A percentile compares a stretch with the other conserved stretches of the same genome.
These are phyloP conservation scores for Pythium insidiosum DNA, from an alignment of 352 stramenopile genomes.

Conservation along the genomic window DNA sequence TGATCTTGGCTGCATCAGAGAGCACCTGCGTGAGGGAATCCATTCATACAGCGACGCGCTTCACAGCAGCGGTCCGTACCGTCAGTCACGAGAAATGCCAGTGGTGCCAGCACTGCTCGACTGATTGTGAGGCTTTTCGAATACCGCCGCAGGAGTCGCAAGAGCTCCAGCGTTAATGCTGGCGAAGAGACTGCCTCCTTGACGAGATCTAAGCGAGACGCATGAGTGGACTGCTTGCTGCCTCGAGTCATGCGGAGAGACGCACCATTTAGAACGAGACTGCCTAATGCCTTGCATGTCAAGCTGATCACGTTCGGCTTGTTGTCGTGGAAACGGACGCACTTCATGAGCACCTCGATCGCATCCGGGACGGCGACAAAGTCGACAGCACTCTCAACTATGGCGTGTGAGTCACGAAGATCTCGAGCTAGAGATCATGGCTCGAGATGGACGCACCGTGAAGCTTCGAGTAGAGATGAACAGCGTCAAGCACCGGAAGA, in stretches of 20 bases:
- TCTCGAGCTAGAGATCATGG: not conserved
- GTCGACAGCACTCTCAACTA: slow-evolving; percentile 55
- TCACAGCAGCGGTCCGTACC: no score
- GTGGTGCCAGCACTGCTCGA: slow-evolving; percentile 32
- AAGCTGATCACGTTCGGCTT: slow-evolving; percentile 58
- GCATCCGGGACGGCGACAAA: slow-evolving; percentile 50
- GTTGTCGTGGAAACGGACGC: slow-evolving; percentile 68
- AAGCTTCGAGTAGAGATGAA: slow-evolving; percentile 67
- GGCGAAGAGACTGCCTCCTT: slow-evolving; percentile 51
- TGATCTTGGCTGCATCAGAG: slow-evolving; percentile 26
- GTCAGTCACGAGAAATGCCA: slow-evolving; percentile 65
- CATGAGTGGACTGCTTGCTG: no score
- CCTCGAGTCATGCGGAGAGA: no score
- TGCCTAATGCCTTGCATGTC: slow-evolving; percentile 52
- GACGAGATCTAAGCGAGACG: slow-evolving; percentile 39
- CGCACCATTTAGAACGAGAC: slow-evolving; percentile 66
- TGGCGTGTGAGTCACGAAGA: not conserved
- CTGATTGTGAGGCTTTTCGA: slow-evolving; percentile 38
- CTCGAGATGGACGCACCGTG: slow-evolving; percentile 25
- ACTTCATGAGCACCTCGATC: slow-evolving; percentile 64
- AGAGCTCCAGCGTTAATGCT: slow-evolving; percentile 40
- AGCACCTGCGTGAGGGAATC: not conserved
- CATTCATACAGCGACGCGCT: no score
- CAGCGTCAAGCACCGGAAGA: slow-evolving; percentile 51
- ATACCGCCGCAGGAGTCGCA: slow-evolving; percentile 51